phyloP scores from a whole-genome alignment of 2,329 filamentous ascomycete species.

The Paecilomyces sp. region DNA sequence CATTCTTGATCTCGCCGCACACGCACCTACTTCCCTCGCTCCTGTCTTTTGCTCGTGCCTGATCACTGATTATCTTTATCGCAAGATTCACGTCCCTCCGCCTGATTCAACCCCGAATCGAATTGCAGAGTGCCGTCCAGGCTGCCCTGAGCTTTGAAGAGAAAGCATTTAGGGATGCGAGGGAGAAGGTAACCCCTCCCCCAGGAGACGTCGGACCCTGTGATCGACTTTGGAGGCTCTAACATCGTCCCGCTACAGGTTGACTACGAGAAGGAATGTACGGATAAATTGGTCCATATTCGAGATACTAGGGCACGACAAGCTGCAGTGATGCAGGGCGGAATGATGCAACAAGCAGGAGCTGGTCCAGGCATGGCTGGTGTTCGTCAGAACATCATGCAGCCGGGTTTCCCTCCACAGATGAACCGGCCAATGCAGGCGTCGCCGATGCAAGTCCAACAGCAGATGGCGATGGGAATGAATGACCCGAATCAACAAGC shows the following conservation, averaged over 20 bases:
- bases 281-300: slow-evolving; percentile 38
- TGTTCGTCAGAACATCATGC: slow-evolving; percentile 31
- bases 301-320: slow-evolving; percentile 38
- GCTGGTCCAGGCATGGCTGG: slow-evolving; percentile 23
- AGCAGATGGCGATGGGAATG: slow-evolving; percentile 29
- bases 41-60: not conserved
- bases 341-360: slow-evolving; percentile 30
- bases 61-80: slow-evolving; percentile 3
- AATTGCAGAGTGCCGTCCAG: slow-evolving; percentile 29
- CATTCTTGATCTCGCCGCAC: not conserved
- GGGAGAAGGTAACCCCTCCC: slow-evolving; percentile 20
- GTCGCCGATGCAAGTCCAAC: slow-evolving; percentile 39
- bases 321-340: slow-evolving; percentile 31
- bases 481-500: slow-evolving; percentile 24
- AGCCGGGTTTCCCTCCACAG: slow-evolving; percentile 42
- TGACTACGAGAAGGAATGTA: slow-evolving; percentile 38
- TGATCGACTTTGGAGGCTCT: not conserved
- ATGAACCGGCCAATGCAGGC: slow-evolving; percentile 45
- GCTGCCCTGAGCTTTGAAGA: slow-evolving; percentile 39
- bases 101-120: slow-evolving; percentile 36
- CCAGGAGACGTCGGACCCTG: not conserved
- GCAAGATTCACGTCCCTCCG: slow-evolving; percentile 38
- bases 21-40: not conserved
- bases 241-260: slow-evolving; percentile 16
- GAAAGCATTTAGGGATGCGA: slow-evolving; percentile 36